phyloP scores from a whole-genome alignment of 768 basidiomycete genomes.

The Kwoniella heveanensis region DNA sequence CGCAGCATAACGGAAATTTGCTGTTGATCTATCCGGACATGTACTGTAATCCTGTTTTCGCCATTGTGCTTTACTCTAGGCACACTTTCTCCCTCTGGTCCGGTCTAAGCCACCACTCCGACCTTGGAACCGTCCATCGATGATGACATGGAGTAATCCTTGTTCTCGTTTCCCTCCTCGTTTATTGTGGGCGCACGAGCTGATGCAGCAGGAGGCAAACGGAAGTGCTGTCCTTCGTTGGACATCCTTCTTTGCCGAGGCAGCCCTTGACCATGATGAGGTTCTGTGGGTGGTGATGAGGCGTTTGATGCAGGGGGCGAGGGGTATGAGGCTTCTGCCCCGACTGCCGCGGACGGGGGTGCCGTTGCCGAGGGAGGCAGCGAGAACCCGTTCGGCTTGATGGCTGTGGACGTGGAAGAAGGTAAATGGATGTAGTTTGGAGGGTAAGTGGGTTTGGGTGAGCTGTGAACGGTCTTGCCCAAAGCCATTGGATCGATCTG shows the following conservation, averaged over 20 bases:
- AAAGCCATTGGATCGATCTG: slow-evolving; percentile 6
- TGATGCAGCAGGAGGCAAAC: slow-evolving; percentile 15
- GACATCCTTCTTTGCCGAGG: slow-evolving; percentile 24
- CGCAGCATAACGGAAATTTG: not conserved
- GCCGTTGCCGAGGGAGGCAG: slow-evolving; percentile 5
- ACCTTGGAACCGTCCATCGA: slow-evolving; percentile 14
- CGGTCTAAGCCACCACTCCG: slow-evolving; percentile 4
- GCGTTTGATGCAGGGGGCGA: slow-evolving; percentile 34
- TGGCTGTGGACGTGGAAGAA: slow-evolving; percentile 28
- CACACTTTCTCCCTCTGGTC: not conserved
- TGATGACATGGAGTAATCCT: not conserved
- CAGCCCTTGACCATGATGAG: slow-evolving; percentile 3
- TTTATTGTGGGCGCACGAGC: slow-evolving; percentile 12
- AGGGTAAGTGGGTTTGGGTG: slow-evolving; percentile 41
- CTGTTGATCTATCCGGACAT: not conserved
- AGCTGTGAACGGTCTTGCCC: slow-evolving; percentile 30
- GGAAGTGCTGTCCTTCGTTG: slow-evolving; percentile 18
- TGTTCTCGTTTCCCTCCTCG: slow-evolving; percentile 5
- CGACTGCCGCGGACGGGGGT: slow-evolving; percentile 6
- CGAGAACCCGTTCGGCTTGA: slow-evolving; percentile 18
- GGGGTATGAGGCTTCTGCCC: slow-evolving; percentile 29
- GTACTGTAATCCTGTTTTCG: not conserved
- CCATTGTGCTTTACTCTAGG: not conserved
- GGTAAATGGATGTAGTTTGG: slow-evolving; percentile 16
- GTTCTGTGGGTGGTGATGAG: slow-evolving; percentile 34